Evolutionary conservation across 768 basidiomycete species (phyloP).

Genomic region (Panaeolus cyanescens): DNA sequence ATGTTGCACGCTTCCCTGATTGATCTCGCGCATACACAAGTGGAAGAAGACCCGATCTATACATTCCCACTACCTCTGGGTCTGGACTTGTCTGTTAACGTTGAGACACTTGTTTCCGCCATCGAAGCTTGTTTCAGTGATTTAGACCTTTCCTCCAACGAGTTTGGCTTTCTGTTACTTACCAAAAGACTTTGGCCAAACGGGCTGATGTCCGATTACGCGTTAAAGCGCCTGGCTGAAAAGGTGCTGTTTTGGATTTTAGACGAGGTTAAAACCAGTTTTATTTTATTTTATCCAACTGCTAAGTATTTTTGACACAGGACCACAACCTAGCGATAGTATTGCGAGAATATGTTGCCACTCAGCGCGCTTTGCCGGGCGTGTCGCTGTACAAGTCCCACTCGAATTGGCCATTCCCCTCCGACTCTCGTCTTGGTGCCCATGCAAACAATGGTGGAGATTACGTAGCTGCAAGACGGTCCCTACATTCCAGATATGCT

Average conservation of each 20-base stretch:
- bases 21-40: conserved; percentile 22
- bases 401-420: conserved; percentile 57
- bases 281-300: not conserved
- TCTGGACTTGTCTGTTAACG: conserved; percentile 70
- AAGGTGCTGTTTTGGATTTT: conserved; percentile 71
- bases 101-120: conserved; percentile 70
- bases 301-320: conserved; percentile 31
- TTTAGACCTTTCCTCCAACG: conserved; percentile 72
- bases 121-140: conserved; percentile 74
- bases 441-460: conserved; percentile 60
- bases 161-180: conserved; percentile 72
- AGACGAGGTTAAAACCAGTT: conserved; percentile 57
- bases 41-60: conserved; percentile 41
- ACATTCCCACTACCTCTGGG: conserved; percentile 71
- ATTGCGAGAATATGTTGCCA: conserved; percentile 67
- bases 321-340: conserved; percentile 68
- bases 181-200: conserved; percentile 73
- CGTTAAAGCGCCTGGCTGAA: conserved; percentile 58
- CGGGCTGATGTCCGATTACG: conserved; percentile 72
- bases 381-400: conserved; percentile 48
- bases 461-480: conserved; percentile 62
- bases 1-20: conserved; percentile 66
- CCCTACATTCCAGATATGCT: conserved; percentile 57
- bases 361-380: conserved; percentile 61
- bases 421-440: conserved; percentile 34